Base-by-base conservation (phyloP, 495 filamentous ascomycete genomes). In the Clohesyomyces aquaticus region DNA sequence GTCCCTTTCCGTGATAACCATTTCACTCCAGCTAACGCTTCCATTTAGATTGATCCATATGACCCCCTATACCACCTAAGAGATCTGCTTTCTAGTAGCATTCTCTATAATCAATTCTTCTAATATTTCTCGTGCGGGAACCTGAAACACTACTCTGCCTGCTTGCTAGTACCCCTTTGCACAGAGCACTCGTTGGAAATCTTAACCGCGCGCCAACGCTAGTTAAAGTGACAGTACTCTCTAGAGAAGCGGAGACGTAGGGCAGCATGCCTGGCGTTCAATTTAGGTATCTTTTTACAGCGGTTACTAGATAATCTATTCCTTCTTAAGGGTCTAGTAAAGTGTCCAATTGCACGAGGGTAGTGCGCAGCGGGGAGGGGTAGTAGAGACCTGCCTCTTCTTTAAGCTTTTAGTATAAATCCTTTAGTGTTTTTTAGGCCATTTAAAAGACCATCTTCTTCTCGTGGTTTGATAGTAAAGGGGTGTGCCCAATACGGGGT, bases 181-280 rank as follows among this genome's bases (percentile, higher is more conserved):
- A 49, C 22, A 22, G 14, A 49, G 46, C 46, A 49, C 32, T 38
- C 14, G 32, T 38, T 38, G 14, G 32, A 38, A 38, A 38, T 6
- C 46, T 49, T 49, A 25, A 21, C 46, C 12, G 23, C 46, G 10
- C 46, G 10, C 46, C 46, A 22, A 25, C 46, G 46, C 46, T 49
- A 49, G 10, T 25, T 49, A 49, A 49, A 49, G 21, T 49, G 4
- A 8, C 22, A 49, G 46, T 49, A 25, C 46, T 49, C 22, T 25
- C 22, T 49, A 49, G 46, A 2, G 25, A 49, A 49, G 18, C 3
- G 18, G 12, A 49, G 46, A 11, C 22, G 22, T 25, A 49, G 21
- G 12, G 19, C 10, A 21, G 46, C 46, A 25, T 23, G 14, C 6
- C 16, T 25, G 18, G 21, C 4, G 11, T 10, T 49, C 25, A 49